Base-by-base conservation (phyloP, 139 green algal species). In the Chlamydomonas urium region DNA sequence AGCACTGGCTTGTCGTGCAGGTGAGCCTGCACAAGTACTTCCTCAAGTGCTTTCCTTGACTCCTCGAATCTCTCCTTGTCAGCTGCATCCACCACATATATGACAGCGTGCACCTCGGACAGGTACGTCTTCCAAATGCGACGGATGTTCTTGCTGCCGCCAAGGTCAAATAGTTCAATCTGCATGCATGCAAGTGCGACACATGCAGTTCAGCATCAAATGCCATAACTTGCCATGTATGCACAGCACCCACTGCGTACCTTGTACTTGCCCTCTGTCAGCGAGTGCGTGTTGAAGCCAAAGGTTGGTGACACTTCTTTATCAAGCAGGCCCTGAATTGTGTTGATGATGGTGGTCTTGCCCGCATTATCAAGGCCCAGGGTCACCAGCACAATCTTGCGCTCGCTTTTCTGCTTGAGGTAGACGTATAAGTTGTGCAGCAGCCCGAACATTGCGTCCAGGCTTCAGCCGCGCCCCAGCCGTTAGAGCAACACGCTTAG, bases 1-100 rank as follows among this genome's bases (percentile, higher is more conserved):
- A 82, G 69, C 38, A 88, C 61, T 33, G 82, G 63, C 63, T 57
- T 71, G 14, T 35, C 37, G 14, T 71, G 24, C 63, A 71, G 63
- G 38, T 59, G 63, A 6, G 60, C 60, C 60, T 67, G 60, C 33
- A 24, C 29, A 8, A 67, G 32, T 4, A 35, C 69, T 2, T 80
- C 69, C 24, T 61, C 6, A 21, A 80, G 26, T 0, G 37, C 36
- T 23, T 36, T 61, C 23, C 48, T 47, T 21, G 74, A 75, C 79
- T 90, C 84, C 3, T 71, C 77, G 53, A 87, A 81, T 24, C 84
- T 74, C 2, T 47, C 50, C 0, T 33, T 2, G 50, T 90, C 81
- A 2, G 79, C 75, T 31, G 84, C 81, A 71, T 90, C 84, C 48
- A 87, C 79, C 23, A 90, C 77, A 47, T 80, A 90, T 1, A 87